These are phyloP conservation scores for Fusarium armeniacum DNA, from an alignment of 2,329 filamentous ascomycete species.

Conservation along the genomic window DNA sequence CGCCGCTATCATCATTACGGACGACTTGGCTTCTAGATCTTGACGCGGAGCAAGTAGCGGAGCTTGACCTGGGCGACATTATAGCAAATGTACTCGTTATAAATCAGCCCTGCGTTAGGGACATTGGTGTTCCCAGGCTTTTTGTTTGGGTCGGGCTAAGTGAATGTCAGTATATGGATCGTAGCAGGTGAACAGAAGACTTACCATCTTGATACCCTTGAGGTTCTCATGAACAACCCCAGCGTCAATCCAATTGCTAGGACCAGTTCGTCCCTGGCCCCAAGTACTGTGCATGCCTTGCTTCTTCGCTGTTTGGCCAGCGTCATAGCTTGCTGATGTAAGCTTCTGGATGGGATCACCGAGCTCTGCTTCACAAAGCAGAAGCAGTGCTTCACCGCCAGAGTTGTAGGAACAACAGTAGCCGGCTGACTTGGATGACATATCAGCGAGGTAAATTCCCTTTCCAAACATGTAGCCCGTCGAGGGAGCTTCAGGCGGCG, in stretches of 20 bases:
- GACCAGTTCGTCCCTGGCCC: conserved; percentile 76
- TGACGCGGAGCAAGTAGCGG: conserved; percentile 76
- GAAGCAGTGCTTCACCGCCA: conserved; percentile 78
- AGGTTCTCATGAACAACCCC: conserved; percentile 73
- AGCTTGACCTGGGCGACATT: conserved; percentile 77
- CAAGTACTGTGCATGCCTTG: conserved; percentile 76
- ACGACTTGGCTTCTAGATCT: conserved; percentile 55
- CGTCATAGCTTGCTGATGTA: conserved; percentile 68
- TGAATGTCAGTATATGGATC: conserved; percentile 12
- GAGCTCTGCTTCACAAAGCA: conserved; percentile 85
- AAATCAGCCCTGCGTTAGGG: conserved; percentile 64
- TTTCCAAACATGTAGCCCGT: conserved; percentile 90
- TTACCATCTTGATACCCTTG: conserved; percentile 77
- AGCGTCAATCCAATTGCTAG: conserved; percentile 82
- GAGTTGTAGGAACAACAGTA: conserved; percentile 77
- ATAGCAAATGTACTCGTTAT: conserved; percentile 83
- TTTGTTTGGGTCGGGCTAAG: conserved; percentile 64
- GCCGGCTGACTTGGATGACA: conserved; percentile 84
- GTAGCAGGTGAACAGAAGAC: conserved; percentile 45
- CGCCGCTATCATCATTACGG: background rate
- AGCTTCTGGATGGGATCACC: conserved; percentile 81
- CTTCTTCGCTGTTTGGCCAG: conserved; percentile 72
- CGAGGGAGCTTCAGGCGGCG: conserved; percentile 83
- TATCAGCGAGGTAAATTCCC: conserved; percentile 89
- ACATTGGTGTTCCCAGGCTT: conserved; percentile 65